Percentiles rank a stretch among this genome's conserved stretches.
Conservation (phyloP, 2,329 filamentous ascomycete species). For the Calonectria hongkongensis region DNA sequence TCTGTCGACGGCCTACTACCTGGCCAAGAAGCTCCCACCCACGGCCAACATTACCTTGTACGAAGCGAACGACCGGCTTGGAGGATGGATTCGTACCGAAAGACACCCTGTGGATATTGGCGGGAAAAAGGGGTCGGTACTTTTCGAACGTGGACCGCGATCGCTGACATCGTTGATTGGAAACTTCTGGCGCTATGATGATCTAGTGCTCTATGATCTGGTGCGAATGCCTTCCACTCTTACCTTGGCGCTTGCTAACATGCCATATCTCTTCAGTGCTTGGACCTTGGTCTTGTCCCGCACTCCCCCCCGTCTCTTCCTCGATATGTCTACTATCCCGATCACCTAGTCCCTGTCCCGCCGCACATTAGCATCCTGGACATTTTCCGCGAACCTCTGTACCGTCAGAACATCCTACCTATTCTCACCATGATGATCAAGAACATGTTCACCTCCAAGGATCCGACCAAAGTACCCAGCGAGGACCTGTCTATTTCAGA, state of each 20-base stretch:
- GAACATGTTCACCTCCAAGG: slow-evolving; percentile 34
- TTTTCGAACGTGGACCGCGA: slow-evolving; percentile 90
- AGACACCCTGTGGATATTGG: slow-evolving; percentile 73
- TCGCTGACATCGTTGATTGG: slow-evolving; percentile 77
- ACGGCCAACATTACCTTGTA: slow-evolving; percentile 86
- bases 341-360: slow-evolving; percentile 72
- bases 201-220: slow-evolving; percentile 81
- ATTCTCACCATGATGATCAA: slow-evolving; percentile 53
- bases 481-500: slow-evolving; percentile 61
- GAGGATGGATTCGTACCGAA: slow-evolving; percentile 89
- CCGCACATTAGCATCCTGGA: slow-evolving; percentile 53
- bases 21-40: slow-evolving; percentile 79
- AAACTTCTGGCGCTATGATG: slow-evolving; percentile 70
- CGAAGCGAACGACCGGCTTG: slow-evolving; percentile 81
- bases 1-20: slow-evolving; percentile 85
- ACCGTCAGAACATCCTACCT: slow-evolving; percentile 56
- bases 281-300: slow-evolving; percentile 65
- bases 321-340: slow-evolving; percentile 92
- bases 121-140: slow-evolving; percentile 73
- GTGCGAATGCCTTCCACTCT: slow-evolving; percentile 67
- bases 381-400: slow-evolving; percentile 58
- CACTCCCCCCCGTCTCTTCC: slow-evolving; percentile 66
- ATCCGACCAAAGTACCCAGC: slow-evolving; percentile 39
- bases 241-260: slow-evolving; percentile 39
- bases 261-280: slow-evolving; percentile 53